Evolutionary conservation across 1,284 basidiomycete genomes (phyloP).

Genomic region (Mycosarcoma maydis): DNA sequence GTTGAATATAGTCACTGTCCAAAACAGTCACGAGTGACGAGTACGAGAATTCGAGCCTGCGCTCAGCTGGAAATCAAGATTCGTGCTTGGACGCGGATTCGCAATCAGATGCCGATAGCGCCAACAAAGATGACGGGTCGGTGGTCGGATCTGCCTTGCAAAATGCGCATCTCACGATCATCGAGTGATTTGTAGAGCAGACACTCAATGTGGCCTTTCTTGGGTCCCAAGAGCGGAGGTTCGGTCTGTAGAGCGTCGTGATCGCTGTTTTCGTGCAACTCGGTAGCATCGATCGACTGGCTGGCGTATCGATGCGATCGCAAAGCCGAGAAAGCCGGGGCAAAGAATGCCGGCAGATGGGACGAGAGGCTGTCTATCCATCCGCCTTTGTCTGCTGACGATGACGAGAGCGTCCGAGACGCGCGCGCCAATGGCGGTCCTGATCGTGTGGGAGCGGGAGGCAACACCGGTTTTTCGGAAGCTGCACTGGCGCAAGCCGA

Average conservation of each 20-base stretch:
- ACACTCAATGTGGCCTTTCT: constrained; percentile 68
- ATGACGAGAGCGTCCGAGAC: constrained; percentile 1
- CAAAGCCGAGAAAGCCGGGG: constrained; percentile 28
- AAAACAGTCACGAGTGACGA: too few species aligned
- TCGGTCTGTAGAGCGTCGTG: not conserved
- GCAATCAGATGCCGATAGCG: constrained; percentile 49
- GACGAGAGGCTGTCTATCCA: constrained; percentile 48
- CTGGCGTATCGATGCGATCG: constrained; percentile 13
- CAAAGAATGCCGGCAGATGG: constrained; percentile 43
- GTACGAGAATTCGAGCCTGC: too few species aligned
- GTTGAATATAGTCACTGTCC: too few species aligned
- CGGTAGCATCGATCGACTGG: not conserved
- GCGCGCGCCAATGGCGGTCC: not conserved
- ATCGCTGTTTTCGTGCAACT: not conserved
- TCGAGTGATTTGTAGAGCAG: constrained; percentile 78
- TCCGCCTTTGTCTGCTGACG: not conserved
- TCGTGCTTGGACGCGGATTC: too few species aligned
- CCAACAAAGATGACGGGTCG: constrained; percentile 75
- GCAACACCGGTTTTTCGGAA: not conserved
- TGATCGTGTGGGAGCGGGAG: not conserved
- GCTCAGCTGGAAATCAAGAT: too few species aligned
- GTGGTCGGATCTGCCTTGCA: constrained; percentile 72
- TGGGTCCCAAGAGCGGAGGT: constrained; percentile 38
- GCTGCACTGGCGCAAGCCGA: constrained; percentile 5
- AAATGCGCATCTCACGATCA: constrained; percentile 77